Base-by-base conservation (phyloP, 1,284 basidiomycete species). In the Malassezia equina region DNA sequence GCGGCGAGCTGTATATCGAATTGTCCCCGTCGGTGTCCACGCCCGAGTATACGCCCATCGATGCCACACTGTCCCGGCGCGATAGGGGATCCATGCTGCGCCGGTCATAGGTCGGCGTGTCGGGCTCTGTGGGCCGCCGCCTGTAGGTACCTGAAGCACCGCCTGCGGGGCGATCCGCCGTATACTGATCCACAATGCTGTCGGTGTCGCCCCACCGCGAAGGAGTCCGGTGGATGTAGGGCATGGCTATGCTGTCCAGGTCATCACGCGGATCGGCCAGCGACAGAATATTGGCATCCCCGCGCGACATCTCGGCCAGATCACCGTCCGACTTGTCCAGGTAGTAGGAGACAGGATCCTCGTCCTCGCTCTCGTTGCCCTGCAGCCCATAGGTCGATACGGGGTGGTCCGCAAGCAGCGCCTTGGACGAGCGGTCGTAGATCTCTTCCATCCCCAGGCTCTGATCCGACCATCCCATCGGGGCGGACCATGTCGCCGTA, bases 131-230 rank as follows among this genome's bases (percentile, higher is more conserved):
- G 3, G 49, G 39, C 4, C 40, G 25, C 28, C 49, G 49, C 17
- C 17, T n/a, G 45, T 47, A 25, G 28, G 25, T 32, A 28, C 24
- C 23, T 1, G 27, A 13, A 11, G 17, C 28, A 42, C 19, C 11
- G 31, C 15, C 2, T n/a, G 40, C 8, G 17, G 41, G 29, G 12
- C 23, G 29, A 17, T 27, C 40, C 23, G 21, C 6, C 1, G 28
- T 17, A 23, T 55, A 55, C 15, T 48, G 36, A 12, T 40, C 32
- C 7, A 55, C n/a, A 21, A 55, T 49, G 33, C 33, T 44, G 32
- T 43, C 50, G 28, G 25, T 45, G 19, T 29, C 44, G 28, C n/a
- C n/a, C 41, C n/a, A 11, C 1, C 7, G 24, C 7, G 23, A n/a
- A 12, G 15, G 2, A 3, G 12, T 15, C 6, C n/a, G 42, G 13